phyloP scores from a whole-genome alignment of 2,329 filamentous ascomycete species.

The Trichoderma polysporum region DNA sequence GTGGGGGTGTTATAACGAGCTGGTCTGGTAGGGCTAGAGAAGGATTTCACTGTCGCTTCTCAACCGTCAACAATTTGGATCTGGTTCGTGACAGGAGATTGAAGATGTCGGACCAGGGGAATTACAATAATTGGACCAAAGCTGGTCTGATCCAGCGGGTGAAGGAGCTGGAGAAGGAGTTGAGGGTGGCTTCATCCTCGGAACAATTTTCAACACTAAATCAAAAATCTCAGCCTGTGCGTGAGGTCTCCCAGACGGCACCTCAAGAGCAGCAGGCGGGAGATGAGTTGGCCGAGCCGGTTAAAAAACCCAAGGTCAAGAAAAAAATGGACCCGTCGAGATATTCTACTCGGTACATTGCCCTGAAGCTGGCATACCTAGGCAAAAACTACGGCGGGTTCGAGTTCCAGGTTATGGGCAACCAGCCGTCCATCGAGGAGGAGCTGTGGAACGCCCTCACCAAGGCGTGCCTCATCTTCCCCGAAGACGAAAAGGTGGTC shows the following conservation, averaged over 20 bases:
- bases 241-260: not conserved
- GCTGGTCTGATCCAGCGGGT: conserved; percentile 68
- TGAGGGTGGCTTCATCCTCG: conserved; percentile 42
- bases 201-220: not conserved
- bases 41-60: conserved; percentile 14
- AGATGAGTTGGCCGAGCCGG: not conserved
- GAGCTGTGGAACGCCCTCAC: conserved; percentile 88
- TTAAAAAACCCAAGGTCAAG: conserved; percentile 44
- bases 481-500: conserved; percentile 60
- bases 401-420: conserved; percentile 75
- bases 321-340: conserved; percentile 71
- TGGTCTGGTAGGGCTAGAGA: conserved; percentile 9
- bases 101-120: conserved; percentile 35
- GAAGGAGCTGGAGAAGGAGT: conserved; percentile 63
- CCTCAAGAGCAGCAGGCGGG: not conserved
- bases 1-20: conserved; percentile 26
- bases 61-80: conserved; percentile 18
- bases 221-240: not conserved
- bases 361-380: conserved; percentile 90
- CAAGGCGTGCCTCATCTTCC: conserved; percentile 78
- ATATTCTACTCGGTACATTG: conserved; percentile 81
- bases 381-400: conserved; percentile 91
- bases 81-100: not conserved
- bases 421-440: conserved; percentile 83
- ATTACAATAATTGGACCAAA: conserved; percentile 68